Evolutionary conservation across 768 basidiomycete genomes (phyloP).

Genomic region (Pleurotus salmoneostramineus): DNA sequence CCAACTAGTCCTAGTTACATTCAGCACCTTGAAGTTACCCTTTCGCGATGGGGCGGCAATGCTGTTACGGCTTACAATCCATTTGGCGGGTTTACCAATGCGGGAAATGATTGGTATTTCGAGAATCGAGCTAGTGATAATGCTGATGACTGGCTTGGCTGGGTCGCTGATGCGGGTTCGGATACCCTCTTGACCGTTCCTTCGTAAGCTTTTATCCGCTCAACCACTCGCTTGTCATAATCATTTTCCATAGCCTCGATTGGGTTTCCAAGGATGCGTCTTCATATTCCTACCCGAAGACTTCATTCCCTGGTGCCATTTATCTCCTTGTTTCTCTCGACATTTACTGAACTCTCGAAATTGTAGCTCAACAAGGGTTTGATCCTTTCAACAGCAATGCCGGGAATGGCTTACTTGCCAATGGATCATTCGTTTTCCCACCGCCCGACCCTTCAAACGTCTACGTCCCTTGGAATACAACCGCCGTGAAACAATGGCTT

Average conservation of each 20-base stretch:
- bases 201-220: slow-evolving; percentile 29
- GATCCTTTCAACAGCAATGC: slow-evolving; percentile 48
- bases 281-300: slow-evolving; percentile 47
- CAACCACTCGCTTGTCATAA: neutral
- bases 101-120: slow-evolving; percentile 54
- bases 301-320: slow-evolving; percentile 37
- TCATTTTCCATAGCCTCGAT: slow-evolving; percentile 35
- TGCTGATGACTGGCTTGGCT: slow-evolving; percentile 46
- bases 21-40: slow-evolving; percentile 42
- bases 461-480: slow-evolving; percentile 47
- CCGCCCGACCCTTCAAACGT: slow-evolving; percentile 31
- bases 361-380: slow-evolving; percentile 34
- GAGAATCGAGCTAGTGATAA: slow-evolving; percentile 41
- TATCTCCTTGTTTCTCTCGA: neutral
- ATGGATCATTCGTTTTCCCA: slow-evolving; percentile 42
- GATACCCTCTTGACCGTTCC: slow-evolving; percentile 42
- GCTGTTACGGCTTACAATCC: slow-evolving; percentile 55
- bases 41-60: slow-evolving; percentile 53
- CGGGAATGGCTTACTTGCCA: slow-evolving; percentile 42
- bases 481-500: slow-evolving; percentile 39
- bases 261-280: slow-evolving; percentile 52
- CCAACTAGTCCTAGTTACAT: slow-evolving; percentile 43
- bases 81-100: slow-evolving; percentile 48
- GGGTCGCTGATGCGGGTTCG: slow-evolving; percentile 45
- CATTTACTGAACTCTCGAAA: neutral